phyloP scores from a whole-genome alignment of 176 grass and related monocot genomes.

The Oryza brachyantha region DNA sequence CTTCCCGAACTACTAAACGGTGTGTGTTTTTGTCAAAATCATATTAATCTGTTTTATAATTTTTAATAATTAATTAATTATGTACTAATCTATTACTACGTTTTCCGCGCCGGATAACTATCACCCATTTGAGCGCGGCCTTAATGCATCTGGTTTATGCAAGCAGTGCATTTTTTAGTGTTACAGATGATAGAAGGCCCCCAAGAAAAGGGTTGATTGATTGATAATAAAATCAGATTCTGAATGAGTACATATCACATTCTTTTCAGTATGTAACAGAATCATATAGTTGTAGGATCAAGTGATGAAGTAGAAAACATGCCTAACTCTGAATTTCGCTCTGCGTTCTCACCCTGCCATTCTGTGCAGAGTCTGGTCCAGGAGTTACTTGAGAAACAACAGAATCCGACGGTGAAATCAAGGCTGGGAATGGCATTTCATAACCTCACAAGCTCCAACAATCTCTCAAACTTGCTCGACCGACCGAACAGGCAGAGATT shows the following conservation, averaged over 20 bases:
- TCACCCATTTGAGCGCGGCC: too few relatives aligned
- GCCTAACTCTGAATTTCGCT: background rate
- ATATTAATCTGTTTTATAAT: too few relatives aligned
- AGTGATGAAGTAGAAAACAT: background rate
- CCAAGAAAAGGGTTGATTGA: background rate
- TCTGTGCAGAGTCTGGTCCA: slow-evolving; percentile 71
- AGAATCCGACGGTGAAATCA: slow-evolving; percentile 63
- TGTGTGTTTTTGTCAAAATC: too few relatives aligned
- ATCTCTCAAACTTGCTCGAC: slow-evolving; percentile 71
- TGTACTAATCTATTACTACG: too few relatives aligned
- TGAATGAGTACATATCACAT: background rate
- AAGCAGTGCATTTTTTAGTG: background rate
- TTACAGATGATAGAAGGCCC: background rate
- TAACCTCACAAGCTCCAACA: slow-evolving; percentile 72
- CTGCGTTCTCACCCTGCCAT: slow-evolving; percentile 4
- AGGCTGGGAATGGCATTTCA: slow-evolving; percentile 78
- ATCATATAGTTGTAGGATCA: background rate
- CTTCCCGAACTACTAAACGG: too few relatives aligned
- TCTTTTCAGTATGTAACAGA: background rate
- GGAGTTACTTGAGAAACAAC: slow-evolving; percentile 69
- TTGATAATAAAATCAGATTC: background rate
- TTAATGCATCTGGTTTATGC: background rate
- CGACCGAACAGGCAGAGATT: slow-evolving; percentile 78
- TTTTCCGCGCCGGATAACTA: too few relatives aligned
- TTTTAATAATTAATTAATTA: too few relatives aligned